Evolutionary conservation across 23 red algal genomes (phyloP), one percentile per base, ranked within the genome.

Genomic region (Gracilaria caudata): DNA sequence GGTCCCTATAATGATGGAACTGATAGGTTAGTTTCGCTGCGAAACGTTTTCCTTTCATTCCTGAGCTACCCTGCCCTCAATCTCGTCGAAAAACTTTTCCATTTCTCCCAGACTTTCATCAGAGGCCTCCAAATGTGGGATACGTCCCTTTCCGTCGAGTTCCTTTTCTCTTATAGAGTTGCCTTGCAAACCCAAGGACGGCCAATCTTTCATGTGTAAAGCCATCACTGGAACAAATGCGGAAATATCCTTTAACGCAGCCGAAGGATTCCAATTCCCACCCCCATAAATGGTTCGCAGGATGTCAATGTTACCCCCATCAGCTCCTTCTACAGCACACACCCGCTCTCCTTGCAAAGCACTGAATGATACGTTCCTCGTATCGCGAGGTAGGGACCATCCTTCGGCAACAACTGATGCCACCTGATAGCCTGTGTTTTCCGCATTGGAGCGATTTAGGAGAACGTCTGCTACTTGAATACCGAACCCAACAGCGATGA

Each of bases 401-500:
- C 79, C 79, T 66, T 83, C 79, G 3, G 79, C 53, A 30, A 83
- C 58, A 2, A 83, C 56, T 20, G 57, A 66, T n/a, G 79, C 79
- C 17, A 83, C 79, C 26, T 83, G 70, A 66, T 51, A 83, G 1
- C 51, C 79, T 47, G 55, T 64, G 9, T 36, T 66, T 68, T 44
- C 63, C n/a, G 11, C 9, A 24, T 30, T 19, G 16, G 38, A 83
- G 36, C 79, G 39, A 37, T 43, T 83, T 3, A 75, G 25, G 33
- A 75, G 70, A 4, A 75, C 70, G 49, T 75, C 79, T 39, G 79
- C 79, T 30, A 83, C 79, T n/a, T 83, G 29, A 45, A 83, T 66
- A 12, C 79, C 79, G 37, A 83, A 83, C 46, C 79, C 79, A 28
- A 66, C 79, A 21, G 79, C 79, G 25, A 83, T 59, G n/a, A 83